These are phyloP conservation scores for Triticum monococcum DNA, from an alignment of 176 grass and related monocot genomes.

Conservation along the genomic window DNA sequence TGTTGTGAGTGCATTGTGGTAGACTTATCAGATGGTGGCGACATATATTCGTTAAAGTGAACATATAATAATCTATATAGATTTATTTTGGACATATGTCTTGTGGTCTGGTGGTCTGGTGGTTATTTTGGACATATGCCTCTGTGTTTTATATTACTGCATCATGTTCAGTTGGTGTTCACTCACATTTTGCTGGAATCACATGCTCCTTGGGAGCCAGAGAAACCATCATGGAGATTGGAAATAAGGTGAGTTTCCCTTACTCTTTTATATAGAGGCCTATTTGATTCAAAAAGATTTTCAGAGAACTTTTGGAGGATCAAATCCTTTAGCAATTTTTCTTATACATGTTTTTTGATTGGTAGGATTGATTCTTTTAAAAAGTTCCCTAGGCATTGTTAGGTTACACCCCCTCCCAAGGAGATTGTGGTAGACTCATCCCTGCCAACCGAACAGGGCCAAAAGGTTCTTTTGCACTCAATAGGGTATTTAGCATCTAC, in stretches of 20 bases:
- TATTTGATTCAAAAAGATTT: not conserved
- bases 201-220: not conserved
- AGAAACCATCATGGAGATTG: not conserved
- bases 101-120: not conserved
- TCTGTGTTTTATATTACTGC: not conserved
- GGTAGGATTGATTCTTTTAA: too few relatives aligned
- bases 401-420: too few relatives aligned
- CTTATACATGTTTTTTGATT: too few relatives aligned
- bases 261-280: too few relatives aligned
- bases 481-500: too few relatives aligned
- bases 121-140: not conserved
- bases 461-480: not conserved
- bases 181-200: not conserved
- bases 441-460: too few relatives aligned
- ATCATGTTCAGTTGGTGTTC: not conserved
- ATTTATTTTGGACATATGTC: slow-evolving; percentile 32
- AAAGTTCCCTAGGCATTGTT: too few relatives aligned
- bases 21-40: slow-evolving; percentile 36
- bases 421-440: too few relatives aligned
- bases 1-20: slow-evolving; percentile 41
- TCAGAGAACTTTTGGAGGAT: not conserved
- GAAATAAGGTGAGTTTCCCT: not conserved
- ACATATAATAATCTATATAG: slow-evolving; percentile 42
- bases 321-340: not conserved
- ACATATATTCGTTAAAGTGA: slow-evolving; percentile 50